Evolutionary conservation across 2,329 filamentous ascomycete species (phyloP).

Genomic region (Zasmidium cellare): DNA sequence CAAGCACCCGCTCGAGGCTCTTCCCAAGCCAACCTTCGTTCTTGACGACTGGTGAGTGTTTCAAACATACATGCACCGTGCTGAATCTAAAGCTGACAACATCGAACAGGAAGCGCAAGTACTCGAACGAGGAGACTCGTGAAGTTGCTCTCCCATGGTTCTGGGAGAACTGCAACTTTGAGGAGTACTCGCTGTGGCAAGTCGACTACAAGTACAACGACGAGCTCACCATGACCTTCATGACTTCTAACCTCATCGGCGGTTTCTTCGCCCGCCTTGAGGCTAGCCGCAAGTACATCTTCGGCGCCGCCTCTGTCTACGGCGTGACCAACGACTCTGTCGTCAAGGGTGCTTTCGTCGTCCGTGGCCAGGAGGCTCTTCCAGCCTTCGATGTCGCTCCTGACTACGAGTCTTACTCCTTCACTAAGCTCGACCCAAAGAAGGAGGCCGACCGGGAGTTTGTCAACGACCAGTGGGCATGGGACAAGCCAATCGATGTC

Average conservation of each 20-base stretch:
- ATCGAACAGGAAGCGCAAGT: slow-evolving; percentile 74
- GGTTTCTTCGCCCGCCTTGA: slow-evolving; percentile 98
- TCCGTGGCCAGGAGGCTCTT: slow-evolving; percentile 83
- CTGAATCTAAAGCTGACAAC: slow-evolving; percentile 5
- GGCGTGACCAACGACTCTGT: slow-evolving; percentile 85
- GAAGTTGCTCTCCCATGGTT: slow-evolving; percentile 89
- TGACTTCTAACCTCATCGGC: slow-evolving; percentile 97
- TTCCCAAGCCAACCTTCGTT: slow-evolving; percentile 75
- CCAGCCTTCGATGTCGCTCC: slow-evolving; percentile 96
- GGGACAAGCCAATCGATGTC: slow-evolving; percentile 80
- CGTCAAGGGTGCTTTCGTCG: slow-evolving; percentile 89
- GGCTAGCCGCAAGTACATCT: slow-evolving; percentile 96
- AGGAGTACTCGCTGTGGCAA: slow-evolving; percentile 95
- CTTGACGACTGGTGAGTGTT: slow-evolving; percentile 76
- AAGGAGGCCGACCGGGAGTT: slow-evolving; percentile 83
- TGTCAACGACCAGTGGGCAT: slow-evolving; percentile 84
- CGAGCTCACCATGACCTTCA: slow-evolving; percentile 96
- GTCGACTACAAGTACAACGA: slow-evolving; percentile 99
- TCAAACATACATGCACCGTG: neutral
- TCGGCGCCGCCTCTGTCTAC: slow-evolving; percentile 87
- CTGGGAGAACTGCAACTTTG: slow-evolving; percentile 93
- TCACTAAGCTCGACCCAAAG: slow-evolving; percentile 91
- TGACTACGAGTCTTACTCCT: slow-evolving; percentile 94
- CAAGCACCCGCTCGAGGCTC: slow-evolving; percentile 91
- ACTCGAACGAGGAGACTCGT: slow-evolving; percentile 91